Conservation (phyloP, 371 early-diverging fungal species). For the Rhizomucor miehei region DNA sequence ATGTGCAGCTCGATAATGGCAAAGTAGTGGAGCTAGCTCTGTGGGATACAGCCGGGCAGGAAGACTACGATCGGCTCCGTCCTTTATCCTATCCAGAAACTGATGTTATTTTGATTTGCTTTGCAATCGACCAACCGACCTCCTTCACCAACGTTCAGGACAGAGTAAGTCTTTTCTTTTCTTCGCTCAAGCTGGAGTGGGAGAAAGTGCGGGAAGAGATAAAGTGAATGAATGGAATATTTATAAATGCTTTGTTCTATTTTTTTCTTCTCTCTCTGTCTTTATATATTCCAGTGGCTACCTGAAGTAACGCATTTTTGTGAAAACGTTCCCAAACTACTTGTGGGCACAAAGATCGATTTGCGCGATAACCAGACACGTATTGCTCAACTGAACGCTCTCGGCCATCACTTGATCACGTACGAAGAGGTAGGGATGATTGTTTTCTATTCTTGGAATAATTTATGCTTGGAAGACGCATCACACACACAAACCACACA, state of each 20-base stretch:
- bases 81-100: conserved; percentile 77
- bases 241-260: too few relatives aligned
- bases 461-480: background rate
- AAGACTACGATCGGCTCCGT: conserved; percentile 86
- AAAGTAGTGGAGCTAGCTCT: conserved; percentile 61
- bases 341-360: conserved; percentile 90
- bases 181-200: background rate
- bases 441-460: background rate
- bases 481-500: conserved; percentile 1
- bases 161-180: conserved; percentile 27
- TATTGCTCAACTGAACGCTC: conserved; percentile 31
- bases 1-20: conserved; percentile 62
- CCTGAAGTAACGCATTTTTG: conserved; percentile 86
- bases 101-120: conserved; percentile 72
- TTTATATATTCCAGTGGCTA: conserved; percentile 55
- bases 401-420: conserved; percentile 32
- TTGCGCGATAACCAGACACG: conserved; percentile 52
- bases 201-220: too few relatives aligned
- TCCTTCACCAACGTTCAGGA: conserved; percentile 68
- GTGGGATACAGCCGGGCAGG: conserved; percentile 85
- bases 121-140: conserved; percentile 62
- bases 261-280: too few relatives aligned
- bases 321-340: conserved; percentile 79
- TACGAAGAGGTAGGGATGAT: conserved; percentile 27
- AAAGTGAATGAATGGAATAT: too few relatives aligned